phyloP scores from a whole-genome alignment of 345 rosid genomes.

The Dipteronia sinensis region DNA sequence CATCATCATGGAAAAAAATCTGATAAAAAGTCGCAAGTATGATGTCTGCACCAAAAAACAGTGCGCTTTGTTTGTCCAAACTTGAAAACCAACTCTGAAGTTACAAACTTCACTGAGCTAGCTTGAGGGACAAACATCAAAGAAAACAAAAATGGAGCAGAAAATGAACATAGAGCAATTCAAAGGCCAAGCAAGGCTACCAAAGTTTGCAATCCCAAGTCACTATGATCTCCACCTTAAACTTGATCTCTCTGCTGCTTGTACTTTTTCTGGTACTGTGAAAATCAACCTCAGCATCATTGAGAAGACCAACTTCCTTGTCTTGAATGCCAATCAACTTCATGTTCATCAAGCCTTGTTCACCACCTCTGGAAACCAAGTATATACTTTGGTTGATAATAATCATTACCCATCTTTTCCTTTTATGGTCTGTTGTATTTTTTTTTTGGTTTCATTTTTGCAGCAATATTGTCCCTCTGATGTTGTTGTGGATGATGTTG shows the following conservation, averaged over 20 bases:
- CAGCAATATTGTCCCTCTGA: constrained; percentile 28
- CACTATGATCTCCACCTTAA: constrained; percentile 11
- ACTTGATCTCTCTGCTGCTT: constrained; percentile 11
- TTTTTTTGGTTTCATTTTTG: neutral
- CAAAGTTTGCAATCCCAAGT: constrained; percentile 22
- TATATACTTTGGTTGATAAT: neutral
- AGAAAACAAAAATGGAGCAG: too few species aligned
- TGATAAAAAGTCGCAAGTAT: too few species aligned
- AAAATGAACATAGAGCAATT: constrained; percentile 18
- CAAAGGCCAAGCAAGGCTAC: constrained; percentile 27
- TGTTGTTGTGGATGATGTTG: constrained; percentile 35
- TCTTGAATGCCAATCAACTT: constrained; percentile 46
- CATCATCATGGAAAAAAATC: too few species aligned
- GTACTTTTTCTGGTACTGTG: constrained; percentile 32
- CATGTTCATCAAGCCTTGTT: constrained; percentile 31
- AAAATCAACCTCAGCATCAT: constrained; percentile 26
- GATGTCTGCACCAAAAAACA: too few species aligned
- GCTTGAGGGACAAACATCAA: too few species aligned
- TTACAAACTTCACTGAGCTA: too few species aligned
- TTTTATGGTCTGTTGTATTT: neutral
- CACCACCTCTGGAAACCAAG: constrained; percentile 33
- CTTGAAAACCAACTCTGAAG: too few species aligned
- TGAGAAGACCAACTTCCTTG: constrained; percentile 36
- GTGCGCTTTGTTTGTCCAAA: too few species aligned
- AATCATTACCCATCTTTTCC: neutral